phyloP scores from a whole-genome alignment of 2,329 filamentous ascomycete species.

The Leptographium radiaticola region DNA sequence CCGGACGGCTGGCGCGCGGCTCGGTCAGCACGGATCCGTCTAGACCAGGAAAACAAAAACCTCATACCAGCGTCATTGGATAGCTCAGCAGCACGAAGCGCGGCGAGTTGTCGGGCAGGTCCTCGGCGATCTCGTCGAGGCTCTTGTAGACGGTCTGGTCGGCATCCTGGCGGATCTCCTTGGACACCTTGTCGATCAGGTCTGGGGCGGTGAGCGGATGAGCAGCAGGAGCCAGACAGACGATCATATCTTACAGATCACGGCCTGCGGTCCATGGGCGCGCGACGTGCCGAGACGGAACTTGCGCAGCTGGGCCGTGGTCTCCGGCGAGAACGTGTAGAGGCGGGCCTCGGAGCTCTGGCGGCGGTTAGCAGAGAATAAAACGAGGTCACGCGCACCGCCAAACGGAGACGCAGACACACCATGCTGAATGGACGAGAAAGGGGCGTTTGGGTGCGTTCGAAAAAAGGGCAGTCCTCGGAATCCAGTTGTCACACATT shows the following conservation, averaged over 20 bases:
- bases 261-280: slow-evolving; percentile 73
- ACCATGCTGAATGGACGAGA: neutral
- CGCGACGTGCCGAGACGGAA: slow-evolving; percentile 87
- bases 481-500: neutral
- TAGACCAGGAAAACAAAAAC: neutral
- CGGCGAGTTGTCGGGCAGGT: slow-evolving; percentile 84
- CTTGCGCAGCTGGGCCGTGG: slow-evolving; percentile 80
- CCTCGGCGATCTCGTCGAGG: slow-evolving; percentile 70
- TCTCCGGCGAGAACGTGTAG: slow-evolving; percentile 86
- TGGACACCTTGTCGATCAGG: slow-evolving; percentile 80
- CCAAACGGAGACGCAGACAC: neutral
- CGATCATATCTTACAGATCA: slow-evolving; percentile 63
- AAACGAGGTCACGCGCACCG: neutral
- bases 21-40: neutral
- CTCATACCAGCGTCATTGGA: slow-evolving; percentile 64
- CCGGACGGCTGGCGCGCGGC: slow-evolving; percentile 53
- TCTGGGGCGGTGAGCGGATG: slow-evolving; percentile 8
- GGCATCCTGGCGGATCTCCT: slow-evolving; percentile 79
- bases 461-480: neutral
- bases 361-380: neutral
- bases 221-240: neutral
- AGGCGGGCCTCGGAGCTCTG: slow-evolving; percentile 71
- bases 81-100: slow-evolving; percentile 86
- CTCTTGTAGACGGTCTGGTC: slow-evolving; percentile 66
- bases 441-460: too few species aligned